phyloP scores from a whole-genome alignment of 2,329 filamentous ascomycete species.

The Claviceps humidiphila region DNA sequence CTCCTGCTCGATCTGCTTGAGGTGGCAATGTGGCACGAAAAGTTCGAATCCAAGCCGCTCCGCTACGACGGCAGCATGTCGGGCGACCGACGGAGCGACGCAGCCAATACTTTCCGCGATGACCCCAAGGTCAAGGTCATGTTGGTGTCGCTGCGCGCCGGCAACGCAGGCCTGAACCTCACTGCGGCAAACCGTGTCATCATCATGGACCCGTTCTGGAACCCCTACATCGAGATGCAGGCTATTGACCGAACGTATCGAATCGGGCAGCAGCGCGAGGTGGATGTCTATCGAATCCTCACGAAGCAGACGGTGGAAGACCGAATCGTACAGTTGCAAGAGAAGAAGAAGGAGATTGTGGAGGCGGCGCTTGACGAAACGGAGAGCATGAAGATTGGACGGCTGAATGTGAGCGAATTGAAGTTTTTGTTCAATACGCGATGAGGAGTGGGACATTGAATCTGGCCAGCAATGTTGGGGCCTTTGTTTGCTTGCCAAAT shows the following conservation, averaged over 20 bases:
- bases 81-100: slow-evolving; percentile 51
- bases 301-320: slow-evolving; percentile 74
- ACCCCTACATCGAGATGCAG: slow-evolving; percentile 84
- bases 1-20: slow-evolving; percentile 61
- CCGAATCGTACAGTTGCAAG: slow-evolving; percentile 66
- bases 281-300: slow-evolving; percentile 69
- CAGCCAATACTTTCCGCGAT: slow-evolving; percentile 51
- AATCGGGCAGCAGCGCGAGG: slow-evolving; percentile 63
- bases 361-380: slow-evolving; percentile 69
- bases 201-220: slow-evolving; percentile 90
- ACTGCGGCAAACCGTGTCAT: slow-evolving; percentile 74
- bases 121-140: slow-evolving; percentile 57
- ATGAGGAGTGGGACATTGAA: not conserved
- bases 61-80: slow-evolving; percentile 76
- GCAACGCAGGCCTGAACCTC: slow-evolving; percentile 74
- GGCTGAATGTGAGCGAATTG: slow-evolving; percentile 54
- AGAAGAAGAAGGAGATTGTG: slow-evolving; percentile 65
- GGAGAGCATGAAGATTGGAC: slow-evolving; percentile 50
- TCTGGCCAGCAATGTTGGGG: no score
- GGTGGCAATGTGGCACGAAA: slow-evolving; percentile 53
- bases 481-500: no score
- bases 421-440: slow-evolving; percentile 47
- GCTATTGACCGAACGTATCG: slow-evolving; percentile 82
- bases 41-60: slow-evolving; percentile 45
- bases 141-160: slow-evolving; percentile 71